Evolutionary conservation across 1,139 yeast species (phyloP).

Genomic region (Diutina mesorugosa): DNA sequence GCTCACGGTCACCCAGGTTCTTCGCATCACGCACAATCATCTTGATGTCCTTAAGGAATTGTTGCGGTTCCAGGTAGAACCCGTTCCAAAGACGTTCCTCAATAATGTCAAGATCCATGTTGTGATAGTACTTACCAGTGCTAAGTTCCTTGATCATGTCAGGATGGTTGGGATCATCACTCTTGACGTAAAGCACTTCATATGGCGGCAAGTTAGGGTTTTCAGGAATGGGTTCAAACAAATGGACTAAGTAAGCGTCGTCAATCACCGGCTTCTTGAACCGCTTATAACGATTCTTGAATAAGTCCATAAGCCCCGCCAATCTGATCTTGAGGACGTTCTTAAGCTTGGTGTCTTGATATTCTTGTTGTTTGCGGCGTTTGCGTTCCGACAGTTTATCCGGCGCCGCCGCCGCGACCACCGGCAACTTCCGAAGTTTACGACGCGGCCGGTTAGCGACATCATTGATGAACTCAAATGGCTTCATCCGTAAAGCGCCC

Average conservation of each 20-base stretch:
- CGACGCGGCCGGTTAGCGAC: slow-evolving; percentile 37
- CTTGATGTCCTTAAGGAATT: slow-evolving; percentile 72
- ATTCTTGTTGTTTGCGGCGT: slow-evolving; percentile 38
- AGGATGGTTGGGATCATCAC: slow-evolving; percentile 34
- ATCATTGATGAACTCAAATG: slow-evolving; percentile 46
- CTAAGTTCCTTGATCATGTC: slow-evolving; percentile 70
- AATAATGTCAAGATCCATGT: slow-evolving; percentile 87
- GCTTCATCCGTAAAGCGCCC: slow-evolving; percentile 50
- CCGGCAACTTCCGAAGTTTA: slow-evolving; percentile 24
- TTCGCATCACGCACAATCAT: slow-evolving; percentile 73
- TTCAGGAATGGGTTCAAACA: slow-evolving; percentile 54
- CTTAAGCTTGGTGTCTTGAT: slow-evolving; percentile 68
- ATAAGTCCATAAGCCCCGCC: slow-evolving; percentile 79
- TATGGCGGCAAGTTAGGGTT: slow-evolving; percentile 17
- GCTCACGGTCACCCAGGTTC: slow-evolving; percentile 69
- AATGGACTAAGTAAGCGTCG: slow-evolving; percentile 55
- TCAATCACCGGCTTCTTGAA: slow-evolving; percentile 87
- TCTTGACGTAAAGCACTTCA: slow-evolving; percentile 38
- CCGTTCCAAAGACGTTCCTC: slow-evolving; percentile 98
- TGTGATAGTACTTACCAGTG: slow-evolving; percentile 62
- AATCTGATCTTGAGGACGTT: slow-evolving; percentile 75
- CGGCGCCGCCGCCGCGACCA: slow-evolving; percentile 10
- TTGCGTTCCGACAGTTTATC: slow-evolving; percentile 6
- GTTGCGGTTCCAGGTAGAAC: slow-evolving; percentile 84
- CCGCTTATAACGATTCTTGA: slow-evolving; percentile 75